Evolutionary conservation across 2,329 filamentous ascomycete species (phyloP).

Genomic region (Colletotrichum agaves): DNA sequence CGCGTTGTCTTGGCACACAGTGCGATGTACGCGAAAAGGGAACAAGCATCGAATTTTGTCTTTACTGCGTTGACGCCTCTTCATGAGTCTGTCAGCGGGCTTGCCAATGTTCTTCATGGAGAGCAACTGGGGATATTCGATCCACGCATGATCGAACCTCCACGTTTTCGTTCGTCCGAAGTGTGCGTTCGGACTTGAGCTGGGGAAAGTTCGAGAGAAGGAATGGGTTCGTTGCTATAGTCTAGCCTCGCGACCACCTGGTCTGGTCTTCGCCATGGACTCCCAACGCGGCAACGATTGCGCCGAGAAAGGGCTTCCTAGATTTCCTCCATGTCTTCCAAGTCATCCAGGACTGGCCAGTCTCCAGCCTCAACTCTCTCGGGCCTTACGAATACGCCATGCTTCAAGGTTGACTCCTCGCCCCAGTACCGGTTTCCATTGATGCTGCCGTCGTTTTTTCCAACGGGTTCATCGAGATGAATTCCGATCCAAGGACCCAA

Average conservation of each 20-base stretch:
- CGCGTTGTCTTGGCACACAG: constrained; percentile 24
- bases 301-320: constrained; percentile 44
- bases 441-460: constrained; percentile 84
- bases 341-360: constrained; percentile 75
- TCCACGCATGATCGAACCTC: constrained; percentile 15
- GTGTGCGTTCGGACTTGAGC: constrained; percentile 14
- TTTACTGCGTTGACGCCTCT: constrained; percentile 30
- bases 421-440: constrained; percentile 76
- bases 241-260: constrained; percentile 11
- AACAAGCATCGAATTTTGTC: constrained; percentile 32
- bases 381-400: constrained; percentile 81
- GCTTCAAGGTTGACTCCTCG: constrained; percentile 70
- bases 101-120: neutral
- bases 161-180: constrained; percentile 32
- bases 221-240: constrained; percentile 11
- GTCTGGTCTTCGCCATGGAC: neutral
- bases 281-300: constrained; percentile 17
- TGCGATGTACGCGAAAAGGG: constrained; percentile 23
- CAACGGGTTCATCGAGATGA: constrained; percentile 80
- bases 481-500: constrained; percentile 78
- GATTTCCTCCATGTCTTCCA: constrained; percentile 83
- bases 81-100: neutral
- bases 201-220: constrained; percentile 26
- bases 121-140: constrained; percentile 8
- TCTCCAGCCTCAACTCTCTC: constrained; percentile 83